Evolutionary conservation across 1,139 yeast species (phyloP), one percentile per base, ranked within the genome.

Genomic region (Saccharomyces hybrid): DNA sequence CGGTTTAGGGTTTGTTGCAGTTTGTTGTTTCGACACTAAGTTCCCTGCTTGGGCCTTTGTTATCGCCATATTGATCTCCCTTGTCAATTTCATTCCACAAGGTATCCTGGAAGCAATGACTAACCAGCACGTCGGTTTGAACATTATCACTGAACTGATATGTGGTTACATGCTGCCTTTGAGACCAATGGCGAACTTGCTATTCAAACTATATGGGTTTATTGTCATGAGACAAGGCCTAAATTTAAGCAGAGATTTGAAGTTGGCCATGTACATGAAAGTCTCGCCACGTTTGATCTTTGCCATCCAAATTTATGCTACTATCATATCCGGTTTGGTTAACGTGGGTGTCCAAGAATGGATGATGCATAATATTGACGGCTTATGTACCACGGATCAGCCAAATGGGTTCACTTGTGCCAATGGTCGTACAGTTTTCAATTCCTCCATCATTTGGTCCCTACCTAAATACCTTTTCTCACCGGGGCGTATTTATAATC

Each of bases 181-280:
- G 6, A 69, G 66, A 53, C 76, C 76, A 12, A 59, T 72, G 60
- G 75, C 75, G 2, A 72, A 72, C 55, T 64, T 72, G 54, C 57
- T 72, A 55, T 67, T 72, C 60, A 73, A 72, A 59, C 63, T 73
- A 11, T 70, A 72, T 52, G 75, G 75, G 2, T 73, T 78, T 65
- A 78, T 78, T 62, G 79, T 81, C 56, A 78, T 78, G 70, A 75
- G 75, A 61, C 83, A 79, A 66, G 83, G 82, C n/a, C 73, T 79
- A 52, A 73, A 78, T 34, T 73, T 78, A 61, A 78, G 78, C 38
- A 80, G 78, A 66, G 82, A 79, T 68, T 73, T 78, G 76, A 80
- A 79, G 64, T 71, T 79, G 64, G 83, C 82, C 44, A 77, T 78
- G 60, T 79, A 79, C 68, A 76, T 79, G 79, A 79, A 78, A 65